Base-by-base conservation (phyloP, 257 asterid species). In the Parsonsia alboflavescens region DNA sequence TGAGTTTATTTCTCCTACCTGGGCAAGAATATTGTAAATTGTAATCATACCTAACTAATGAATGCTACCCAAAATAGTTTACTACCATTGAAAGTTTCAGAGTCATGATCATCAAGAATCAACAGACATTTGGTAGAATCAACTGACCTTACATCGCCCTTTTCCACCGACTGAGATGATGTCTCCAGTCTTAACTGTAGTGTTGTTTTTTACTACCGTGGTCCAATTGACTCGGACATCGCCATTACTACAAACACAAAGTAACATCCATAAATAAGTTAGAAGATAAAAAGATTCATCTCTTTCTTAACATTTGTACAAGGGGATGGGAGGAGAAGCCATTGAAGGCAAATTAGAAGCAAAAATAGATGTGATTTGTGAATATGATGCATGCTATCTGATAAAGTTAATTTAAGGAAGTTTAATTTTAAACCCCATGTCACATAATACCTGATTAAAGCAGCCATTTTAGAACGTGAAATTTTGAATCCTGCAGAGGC, bases 401-500 rank as follows among this genome's bases (percentile, higher is more conserved):
- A 46, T 10, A 46, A 8, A 46, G 50, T 7, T 7, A 46, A 46
- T 2, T 10, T 10, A 46, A 46, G 12, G 50, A 46, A 46, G 13
- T 46, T 46, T 46, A 8, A 8, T 46, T 46, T 0, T 15, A 30
- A 64, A 16, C 13, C 36, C 13, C 10, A 41, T 30, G 0, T 6
- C 49, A 62, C 22, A 2, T 7, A 45, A 9, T 79, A 94, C 98
- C 98, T 89, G 80, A 94, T 86, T 82, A 89, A 81, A 77, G 81
- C 77, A 71, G 91, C 96, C 98, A 95, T 89, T 87, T 95, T 95
- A 62, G 99, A 88, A 75, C 98, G 89, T 65, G 99, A 95, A 64
- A 95, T 90, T 84, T 90, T 95, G 86, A 81, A 95, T 61, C 99
- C 98, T 2, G 99, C 98, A 87, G 98, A 90, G 71, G 96, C 96